Percentiles rank a stretch among this genome's conserved stretches.
These are phyloP conservation scores for Schizonepeta tenuifolia DNA, from an alignment of 257 asterid species.

Conservation along the genomic window DNA sequence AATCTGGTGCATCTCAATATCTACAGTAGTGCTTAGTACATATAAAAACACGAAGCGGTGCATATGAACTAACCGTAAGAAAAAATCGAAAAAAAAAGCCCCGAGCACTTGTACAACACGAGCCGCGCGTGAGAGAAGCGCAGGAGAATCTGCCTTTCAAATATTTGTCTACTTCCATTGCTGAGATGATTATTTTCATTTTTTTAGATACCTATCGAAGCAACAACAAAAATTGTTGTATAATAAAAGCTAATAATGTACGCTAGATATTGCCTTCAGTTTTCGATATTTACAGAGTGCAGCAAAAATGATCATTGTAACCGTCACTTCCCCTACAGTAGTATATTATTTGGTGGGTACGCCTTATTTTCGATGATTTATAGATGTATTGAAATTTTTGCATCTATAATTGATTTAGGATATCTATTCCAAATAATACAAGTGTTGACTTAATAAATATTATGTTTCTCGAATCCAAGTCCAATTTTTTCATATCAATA, in stretches of 20 bases:
- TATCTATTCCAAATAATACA: constrained; percentile 28
- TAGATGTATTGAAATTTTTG: constrained; percentile 8
- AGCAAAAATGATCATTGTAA: background rate
- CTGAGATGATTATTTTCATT: too few species aligned
- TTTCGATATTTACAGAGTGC: background rate
- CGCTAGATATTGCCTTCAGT: background rate
- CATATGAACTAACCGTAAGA: too few species aligned
- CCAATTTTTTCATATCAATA: background rate
- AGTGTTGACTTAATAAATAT: constrained; percentile 21
- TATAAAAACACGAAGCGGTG: too few species aligned
- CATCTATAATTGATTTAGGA: constrained; percentile 26
- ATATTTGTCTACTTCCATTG: too few species aligned
- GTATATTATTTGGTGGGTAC: constrained; percentile 1
- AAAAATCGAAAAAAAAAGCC: too few species aligned
- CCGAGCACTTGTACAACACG: too few species aligned
- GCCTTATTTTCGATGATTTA: background rate
- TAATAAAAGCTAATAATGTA: background rate
- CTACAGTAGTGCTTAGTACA: too few species aligned
- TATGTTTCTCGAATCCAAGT: constrained; percentile 21
- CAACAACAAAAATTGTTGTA: too few species aligned
- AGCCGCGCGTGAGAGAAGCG: too few species aligned
- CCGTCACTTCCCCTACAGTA: constrained; percentile 16
- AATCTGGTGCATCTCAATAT: too few species aligned
- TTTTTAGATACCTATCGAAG: too few species aligned
- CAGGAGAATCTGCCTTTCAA: too few species aligned